A percentile compares a stretch with the other conserved stretches of the same genome.
phyloP scores from a whole-genome alignment of 768 basidiomycete species.

The Agaricus sinodeliciosus region DNA sequence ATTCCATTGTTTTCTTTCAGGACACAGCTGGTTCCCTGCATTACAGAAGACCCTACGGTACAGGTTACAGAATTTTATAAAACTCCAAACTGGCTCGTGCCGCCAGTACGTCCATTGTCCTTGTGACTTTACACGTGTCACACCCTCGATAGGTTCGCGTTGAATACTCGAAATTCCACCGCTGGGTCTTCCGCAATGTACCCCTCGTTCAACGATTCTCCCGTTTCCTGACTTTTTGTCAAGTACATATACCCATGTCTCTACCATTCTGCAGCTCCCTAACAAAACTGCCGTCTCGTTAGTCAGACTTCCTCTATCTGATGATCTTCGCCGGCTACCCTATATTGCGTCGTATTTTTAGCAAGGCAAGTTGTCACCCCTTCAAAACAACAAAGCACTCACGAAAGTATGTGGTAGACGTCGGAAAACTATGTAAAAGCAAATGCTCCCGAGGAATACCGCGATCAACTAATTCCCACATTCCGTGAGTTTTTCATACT shows the following conservation, averaged over 20 bases:
- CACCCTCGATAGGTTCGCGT: slow-evolving; percentile 7
- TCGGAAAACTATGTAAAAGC: slow-evolving; percentile 27
- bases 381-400: not conserved
- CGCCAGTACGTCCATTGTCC: slow-evolving; percentile 28
- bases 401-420: slow-evolving; percentile 9
- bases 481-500: slow-evolving; percentile 32
- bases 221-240: not conserved
- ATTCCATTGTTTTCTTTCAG: slow-evolving; percentile 20
- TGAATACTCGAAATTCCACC: slow-evolving; percentile 13
- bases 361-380: not conserved
- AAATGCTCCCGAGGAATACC: slow-evolving; percentile 39
- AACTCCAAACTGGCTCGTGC: slow-evolving; percentile 41
- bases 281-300: not conserved
- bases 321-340: not conserved
- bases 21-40: slow-evolving; percentile 42
- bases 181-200: slow-evolving; percentile 11
- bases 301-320: not conserved
- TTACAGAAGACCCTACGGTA: slow-evolving; percentile 32
- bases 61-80: slow-evolving; percentile 44
- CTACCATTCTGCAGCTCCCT: not conserved
- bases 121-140: not conserved
- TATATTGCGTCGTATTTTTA: not conserved
- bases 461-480: slow-evolving; percentile 37
- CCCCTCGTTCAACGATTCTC: slow-evolving; percentile 4
- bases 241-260: not conserved